A percentile compares a stretch with the other conserved stretches of the same genome.
Evolutionary conservation across 495 filamentous ascomycete genomes (phyloP).

Genomic region (Collariella sp.): DNA sequence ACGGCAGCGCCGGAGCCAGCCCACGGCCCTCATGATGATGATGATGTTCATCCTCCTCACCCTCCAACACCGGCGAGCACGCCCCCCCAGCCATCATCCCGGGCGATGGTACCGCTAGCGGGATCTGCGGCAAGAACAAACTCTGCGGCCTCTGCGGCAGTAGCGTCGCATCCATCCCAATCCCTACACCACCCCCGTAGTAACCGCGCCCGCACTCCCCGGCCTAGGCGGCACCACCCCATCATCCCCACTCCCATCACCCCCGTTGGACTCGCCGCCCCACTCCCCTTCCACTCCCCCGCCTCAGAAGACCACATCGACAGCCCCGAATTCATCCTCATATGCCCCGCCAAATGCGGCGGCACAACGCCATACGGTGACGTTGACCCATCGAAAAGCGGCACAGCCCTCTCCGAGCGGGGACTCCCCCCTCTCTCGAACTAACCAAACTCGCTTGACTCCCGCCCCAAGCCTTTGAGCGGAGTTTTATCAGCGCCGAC

Average conservation of each 20-base stretch:
- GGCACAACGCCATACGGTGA: conserved; percentile 3
- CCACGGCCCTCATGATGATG: not conserved
- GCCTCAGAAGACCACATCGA: conserved; percentile 20
- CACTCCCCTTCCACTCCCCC: not conserved
- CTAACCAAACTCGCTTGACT: conserved; percentile 65
- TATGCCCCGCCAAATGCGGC: conserved; percentile 4
- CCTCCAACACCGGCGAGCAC: conserved; percentile 36
- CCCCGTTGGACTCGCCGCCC: conserved; percentile 4
- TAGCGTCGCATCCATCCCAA: not conserved
- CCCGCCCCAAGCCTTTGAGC: conserved; percentile 70
- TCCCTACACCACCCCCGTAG: not conserved
- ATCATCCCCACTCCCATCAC: not conserved
- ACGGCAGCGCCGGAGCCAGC: conserved; percentile 3
- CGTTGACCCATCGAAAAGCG: not conserved
- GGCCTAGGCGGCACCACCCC: not conserved
- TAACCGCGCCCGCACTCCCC: conserved; percentile 1
- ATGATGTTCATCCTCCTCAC: conserved; percentile 22
- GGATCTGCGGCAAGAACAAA: conserved; percentile 11
- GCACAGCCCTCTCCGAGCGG: conserved; percentile 28
- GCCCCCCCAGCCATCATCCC: not conserved
- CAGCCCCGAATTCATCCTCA: conserved; percentile 4
- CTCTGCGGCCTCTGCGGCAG: conserved; percentile 5
- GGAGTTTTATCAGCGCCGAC: conserved; percentile 59
- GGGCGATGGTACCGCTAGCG: not conserved
- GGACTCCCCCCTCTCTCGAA: conserved; percentile 49